phyloP scores from a whole-genome alignment of 305 asterid species.

The Fraxinus paxiana region DNA sequence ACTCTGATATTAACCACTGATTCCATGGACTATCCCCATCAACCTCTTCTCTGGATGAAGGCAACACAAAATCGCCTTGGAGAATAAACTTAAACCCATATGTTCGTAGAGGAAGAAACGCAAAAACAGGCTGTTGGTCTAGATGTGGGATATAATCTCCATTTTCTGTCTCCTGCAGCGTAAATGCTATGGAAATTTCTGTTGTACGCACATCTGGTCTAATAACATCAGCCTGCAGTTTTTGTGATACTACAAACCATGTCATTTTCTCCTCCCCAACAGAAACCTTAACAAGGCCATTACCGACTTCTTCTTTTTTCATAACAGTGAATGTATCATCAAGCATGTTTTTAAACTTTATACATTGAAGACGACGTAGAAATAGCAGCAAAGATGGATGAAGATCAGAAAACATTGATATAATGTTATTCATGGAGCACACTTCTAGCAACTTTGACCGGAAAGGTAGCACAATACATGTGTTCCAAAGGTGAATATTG shows the following conservation, averaged over 20 bases:
- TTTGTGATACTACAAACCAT: conserved; percentile 78
- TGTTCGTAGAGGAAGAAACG: conserved; percentile 89
- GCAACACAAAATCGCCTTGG: conserved; percentile 91
- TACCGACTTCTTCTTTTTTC: conserved; percentile 68
- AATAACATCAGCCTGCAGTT: conserved; percentile 49
- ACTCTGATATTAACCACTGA: conserved; percentile 85
- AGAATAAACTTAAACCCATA: conserved; percentile 87
- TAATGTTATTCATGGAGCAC: conserved; percentile 49
- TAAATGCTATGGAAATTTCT: conserved; percentile 85
- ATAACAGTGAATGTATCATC: conserved; percentile 62
- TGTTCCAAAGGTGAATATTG: conserved; percentile 52
- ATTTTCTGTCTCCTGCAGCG: conserved; percentile 52
- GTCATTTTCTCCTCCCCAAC: conserved; percentile 67
- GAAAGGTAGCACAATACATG: conserved; percentile 92
- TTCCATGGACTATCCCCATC: conserved; percentile 93
- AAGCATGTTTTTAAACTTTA: conserved; percentile 63
- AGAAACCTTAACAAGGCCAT: conserved; percentile 70
- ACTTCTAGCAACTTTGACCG: conserved; percentile 49
- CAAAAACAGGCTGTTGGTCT: conserved; percentile 87
- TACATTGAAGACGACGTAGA: conserved; percentile 86
- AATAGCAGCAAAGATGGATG: conserved; percentile 83
- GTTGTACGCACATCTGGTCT: conserved; percentile 63
- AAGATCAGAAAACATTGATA: conserved; percentile 82
- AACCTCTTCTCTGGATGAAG: conserved; percentile 97
- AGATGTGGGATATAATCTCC: conserved; percentile 63